Percentiles rank a stretch among this genome's conserved stretches.
These are phyloP conservation scores for Calonectria pauciramosa DNA, from an alignment of 2,329 filamentous ascomycete genomes.

Conservation along the genomic window DNA sequence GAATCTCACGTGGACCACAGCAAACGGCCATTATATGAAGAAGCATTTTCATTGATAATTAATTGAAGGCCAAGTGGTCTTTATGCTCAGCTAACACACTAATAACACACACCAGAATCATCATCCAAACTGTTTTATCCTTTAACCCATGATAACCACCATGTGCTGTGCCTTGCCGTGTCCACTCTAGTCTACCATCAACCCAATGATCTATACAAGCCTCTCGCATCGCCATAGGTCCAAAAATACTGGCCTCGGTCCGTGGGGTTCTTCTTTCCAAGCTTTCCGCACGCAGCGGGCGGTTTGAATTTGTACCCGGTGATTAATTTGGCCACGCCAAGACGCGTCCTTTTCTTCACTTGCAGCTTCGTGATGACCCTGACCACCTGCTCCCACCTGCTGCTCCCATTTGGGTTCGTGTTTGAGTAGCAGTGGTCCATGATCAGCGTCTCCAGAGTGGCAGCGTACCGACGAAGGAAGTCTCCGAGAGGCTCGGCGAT, in stretches of 20 bases:
- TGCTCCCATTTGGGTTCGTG: background rate
- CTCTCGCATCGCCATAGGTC: background rate
- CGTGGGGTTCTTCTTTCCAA: background rate
- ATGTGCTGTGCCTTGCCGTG: background rate
- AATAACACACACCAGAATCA: background rate
- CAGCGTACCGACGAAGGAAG: background rate
- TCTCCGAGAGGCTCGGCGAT: background rate
- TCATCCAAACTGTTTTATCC: background rate
- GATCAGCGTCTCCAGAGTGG: background rate
- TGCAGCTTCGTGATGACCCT: background rate
- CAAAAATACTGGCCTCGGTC: background rate
- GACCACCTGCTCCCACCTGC: background rate
- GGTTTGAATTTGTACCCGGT: background rate
- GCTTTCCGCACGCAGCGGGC: background rate
- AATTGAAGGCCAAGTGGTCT: background rate
- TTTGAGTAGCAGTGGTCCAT: constrained; percentile 8
- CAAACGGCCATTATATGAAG: too few species aligned
- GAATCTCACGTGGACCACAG: background rate
- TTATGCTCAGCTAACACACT: background rate
- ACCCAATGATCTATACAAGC: background rate
- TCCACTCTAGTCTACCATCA: background rate
- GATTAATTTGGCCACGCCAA: background rate
- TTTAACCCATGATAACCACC: background rate
- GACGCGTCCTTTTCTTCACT: background rate
- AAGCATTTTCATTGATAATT: background rate